Evolutionary conservation across 2,329 filamentous ascomycete species (phyloP).

Genomic region (Pseudogymnoascus sp.): DNA sequence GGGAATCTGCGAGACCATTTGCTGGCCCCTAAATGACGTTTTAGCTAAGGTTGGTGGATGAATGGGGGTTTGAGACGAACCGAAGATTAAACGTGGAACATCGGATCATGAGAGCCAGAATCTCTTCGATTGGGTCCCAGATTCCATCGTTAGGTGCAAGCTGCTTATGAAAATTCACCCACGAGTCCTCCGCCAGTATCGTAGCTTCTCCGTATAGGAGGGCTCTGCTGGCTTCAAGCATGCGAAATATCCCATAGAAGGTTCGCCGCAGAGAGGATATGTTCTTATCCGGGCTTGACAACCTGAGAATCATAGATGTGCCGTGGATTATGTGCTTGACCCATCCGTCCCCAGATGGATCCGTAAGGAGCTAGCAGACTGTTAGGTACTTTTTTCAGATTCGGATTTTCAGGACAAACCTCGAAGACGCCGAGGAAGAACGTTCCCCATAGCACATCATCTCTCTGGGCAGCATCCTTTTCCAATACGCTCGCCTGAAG

Average conservation of each 20-base stretch:
- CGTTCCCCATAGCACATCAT: constrained; percentile 19
- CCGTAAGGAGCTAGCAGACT: constrained; percentile 19
- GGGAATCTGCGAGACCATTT: background rate
- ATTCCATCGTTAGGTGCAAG: constrained; percentile 12
- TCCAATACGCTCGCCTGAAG: constrained; percentile 13
- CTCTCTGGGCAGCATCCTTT: constrained; percentile 7
- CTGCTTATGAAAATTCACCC: constrained; percentile 13
- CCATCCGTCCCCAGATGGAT: constrained; percentile 19
- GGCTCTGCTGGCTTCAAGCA: constrained; percentile 20
- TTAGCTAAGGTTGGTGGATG: background rate
- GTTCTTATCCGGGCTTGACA: constrained; percentile 16
- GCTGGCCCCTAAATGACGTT: background rate
- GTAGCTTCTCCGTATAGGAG: constrained; percentile 17
- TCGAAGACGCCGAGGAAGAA: constrained; percentile 22
- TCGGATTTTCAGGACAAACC: constrained; percentile 3
- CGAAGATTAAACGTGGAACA: constrained; percentile 13
- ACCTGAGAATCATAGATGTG: constrained; percentile 20
- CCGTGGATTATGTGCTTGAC: constrained; percentile 22
- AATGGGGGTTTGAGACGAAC: constrained; percentile 8
- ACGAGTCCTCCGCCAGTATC: constrained; percentile 14
- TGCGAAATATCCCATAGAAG: constrained; percentile 20
- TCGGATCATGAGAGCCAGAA: constrained; percentile 18
- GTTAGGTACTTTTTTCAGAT: background rate
- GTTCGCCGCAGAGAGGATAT: constrained; percentile 13
- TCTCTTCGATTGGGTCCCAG: constrained; percentile 20